Conservation (phyloP, 441 rosid species). For the Caryocar brasiliense region DNA sequence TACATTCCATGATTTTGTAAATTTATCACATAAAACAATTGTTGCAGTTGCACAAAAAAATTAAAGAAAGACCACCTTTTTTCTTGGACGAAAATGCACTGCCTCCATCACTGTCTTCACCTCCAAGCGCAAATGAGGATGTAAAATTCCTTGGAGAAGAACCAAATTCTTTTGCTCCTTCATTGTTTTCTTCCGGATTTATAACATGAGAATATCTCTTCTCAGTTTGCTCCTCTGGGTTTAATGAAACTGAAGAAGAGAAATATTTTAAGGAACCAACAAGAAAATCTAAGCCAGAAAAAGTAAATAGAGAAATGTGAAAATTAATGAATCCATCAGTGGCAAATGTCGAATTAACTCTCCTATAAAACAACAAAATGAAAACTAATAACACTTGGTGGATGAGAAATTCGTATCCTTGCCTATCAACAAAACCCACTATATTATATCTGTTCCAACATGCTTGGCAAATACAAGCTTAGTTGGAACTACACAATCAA, state of each 20-base stretch:
- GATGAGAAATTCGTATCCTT: no score
- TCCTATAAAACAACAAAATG: no score
- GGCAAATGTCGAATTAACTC: no score
- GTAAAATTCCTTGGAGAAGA: conserved; percentile 14
- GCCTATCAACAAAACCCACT: no score
- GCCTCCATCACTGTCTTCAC: conserved; percentile 10
- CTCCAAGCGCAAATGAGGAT: conserved; percentile 2
- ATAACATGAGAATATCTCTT: conserved; percentile 11
- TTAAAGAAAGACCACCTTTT: conserved; percentile 27
- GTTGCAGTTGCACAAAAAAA: no score
- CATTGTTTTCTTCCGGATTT: conserved; percentile 9
- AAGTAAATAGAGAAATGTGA: not conserved
- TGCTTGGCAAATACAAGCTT: no score
- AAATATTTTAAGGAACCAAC: conserved; percentile 12
- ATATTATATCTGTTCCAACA: no score
- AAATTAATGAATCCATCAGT: not conserved
- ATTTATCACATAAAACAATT: no score
- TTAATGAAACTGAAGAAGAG: conserved; percentile 13
- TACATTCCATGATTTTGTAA: no score
- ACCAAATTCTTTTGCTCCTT: conserved; percentile 4
- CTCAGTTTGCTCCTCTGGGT: conserved; percentile 13
- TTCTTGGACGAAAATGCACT: conserved; percentile 12
- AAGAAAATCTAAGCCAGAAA: conserved; percentile 11
- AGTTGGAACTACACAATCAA: no score
- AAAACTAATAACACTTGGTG: no score